These are phyloP conservation scores for Orbilia quercus DNA, from an alignment of 2,329 filamentous ascomycete genomes.

Conservation along the genomic window DNA sequence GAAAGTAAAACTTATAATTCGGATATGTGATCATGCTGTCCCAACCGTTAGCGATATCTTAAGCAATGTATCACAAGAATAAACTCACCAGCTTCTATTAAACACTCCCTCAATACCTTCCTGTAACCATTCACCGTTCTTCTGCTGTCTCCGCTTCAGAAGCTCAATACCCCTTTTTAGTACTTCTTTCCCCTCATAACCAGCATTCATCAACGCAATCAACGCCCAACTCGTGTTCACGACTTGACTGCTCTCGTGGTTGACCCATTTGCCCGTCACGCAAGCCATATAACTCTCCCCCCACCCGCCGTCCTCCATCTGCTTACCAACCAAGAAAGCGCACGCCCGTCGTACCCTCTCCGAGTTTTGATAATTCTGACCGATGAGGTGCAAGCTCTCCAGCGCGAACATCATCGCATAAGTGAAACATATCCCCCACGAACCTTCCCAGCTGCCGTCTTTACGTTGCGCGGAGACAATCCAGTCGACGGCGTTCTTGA, in stretches of 20 bases:
- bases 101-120: constrained; percentile 98
- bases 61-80: constrained; percentile 14
- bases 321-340: constrained; percentile 84
- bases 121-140: constrained; percentile 93
- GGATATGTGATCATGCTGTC: constrained; percentile 94
- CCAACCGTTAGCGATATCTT: background rate
- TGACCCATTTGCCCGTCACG: constrained; percentile 58
- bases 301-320: constrained; percentile 92
- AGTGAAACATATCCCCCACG: constrained; percentile 97
- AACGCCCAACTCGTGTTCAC: constrained; percentile 94
- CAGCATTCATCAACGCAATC: constrained; percentile 82
- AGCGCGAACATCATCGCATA: constrained; percentile 97
- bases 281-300: constrained; percentile 86
- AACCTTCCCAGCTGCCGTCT: constrained; percentile 97
- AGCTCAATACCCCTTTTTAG: constrained; percentile 79
- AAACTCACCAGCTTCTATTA: constrained; percentile 87
- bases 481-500: constrained; percentile 79
- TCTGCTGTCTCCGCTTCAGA: constrained; percentile 84
- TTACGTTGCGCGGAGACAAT: constrained; percentile 81
- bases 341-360: constrained; percentile 78
- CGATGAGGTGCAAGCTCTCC: constrained; percentile 82
- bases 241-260: constrained; percentile 70
- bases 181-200: constrained; percentile 78
- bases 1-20: constrained; percentile 98
- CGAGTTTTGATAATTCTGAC: constrained; percentile 83